Conservation (phyloP, 176 grass and related monocot species). For the Phoenix roebelenii region DNA sequence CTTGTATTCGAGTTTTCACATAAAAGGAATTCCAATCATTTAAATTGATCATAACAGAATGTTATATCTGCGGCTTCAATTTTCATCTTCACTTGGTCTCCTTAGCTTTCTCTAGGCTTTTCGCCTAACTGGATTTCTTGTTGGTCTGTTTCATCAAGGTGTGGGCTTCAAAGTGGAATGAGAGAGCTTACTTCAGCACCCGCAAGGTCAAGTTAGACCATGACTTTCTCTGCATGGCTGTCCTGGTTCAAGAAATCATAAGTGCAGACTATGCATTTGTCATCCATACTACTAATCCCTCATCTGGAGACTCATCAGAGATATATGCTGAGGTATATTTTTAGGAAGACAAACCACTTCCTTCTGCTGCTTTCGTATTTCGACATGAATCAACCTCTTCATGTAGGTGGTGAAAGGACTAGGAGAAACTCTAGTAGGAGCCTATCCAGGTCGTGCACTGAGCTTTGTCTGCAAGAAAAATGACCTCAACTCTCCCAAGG, state of each 20-base stretch:
- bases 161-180: conserved; percentile 98
- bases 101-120: too few relatives aligned
- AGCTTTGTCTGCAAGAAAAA: conserved; percentile 83
- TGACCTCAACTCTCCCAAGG: conserved; percentile 69
- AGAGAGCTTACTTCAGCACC: conserved; percentile 94
- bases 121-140: background rate
- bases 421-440: conserved; percentile 88
- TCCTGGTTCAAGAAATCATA: conserved; percentile 95
- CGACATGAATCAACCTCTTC: background rate
- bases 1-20: too few relatives aligned
- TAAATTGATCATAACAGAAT: too few relatives aligned
- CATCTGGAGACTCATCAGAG: conserved; percentile 75
- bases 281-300: conserved; percentile 94
- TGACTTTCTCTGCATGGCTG: conserved; percentile 88
- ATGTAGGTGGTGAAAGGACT: conserved; percentile 72
- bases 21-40: too few relatives aligned
- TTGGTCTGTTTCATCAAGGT: conserved; percentile 39
- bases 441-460: conserved; percentile 83
- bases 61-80: too few relatives aligned
- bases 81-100: too few relatives aligned
- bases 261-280: conserved; percentile 99
- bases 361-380: background rate
- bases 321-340: conserved; percentile 80
- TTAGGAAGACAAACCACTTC: background rate
- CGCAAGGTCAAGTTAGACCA: conserved; percentile 95